Evolutionary conservation across 148 eudicot species (phyloP), one percentile per base, ranked within the genome.

Genomic region (Beta vulgaris): DNA sequence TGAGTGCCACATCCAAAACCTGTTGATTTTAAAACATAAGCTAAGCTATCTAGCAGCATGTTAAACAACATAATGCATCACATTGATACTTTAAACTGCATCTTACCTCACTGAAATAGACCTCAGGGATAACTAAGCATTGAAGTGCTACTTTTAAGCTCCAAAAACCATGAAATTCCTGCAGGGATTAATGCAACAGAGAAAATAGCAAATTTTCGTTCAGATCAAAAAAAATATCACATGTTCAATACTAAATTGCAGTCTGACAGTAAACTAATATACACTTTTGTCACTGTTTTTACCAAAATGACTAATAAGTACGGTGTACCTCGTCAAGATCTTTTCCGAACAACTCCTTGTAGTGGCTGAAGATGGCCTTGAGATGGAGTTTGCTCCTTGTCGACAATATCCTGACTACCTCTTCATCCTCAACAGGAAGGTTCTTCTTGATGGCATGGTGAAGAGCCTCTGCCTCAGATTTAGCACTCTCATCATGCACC

Each of bases 351-450:
- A 89, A 74, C 65, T 88, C 98, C 78, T 89, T 91, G 87, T 88
- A 93, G 66, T 89, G 89, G 46, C 76, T 76, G 79, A 60, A 86
- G 6, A 93, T 46, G 3, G 93, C 76, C 72, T 84, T 77, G 15
- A 93, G 79, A 75, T 93, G 91, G 51, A 71, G 86, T 76, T 89
- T 93, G 85, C 98, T 91, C 82, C 96, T 91, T 5, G 97, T 91
- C 19, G 93, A 81, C 55, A 93, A 48, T 25, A 91, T 89, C 66
- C 82, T 82, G 80, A 88, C 87, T 36, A 91, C 84, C 60, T 83
- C 98, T 36, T 87, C 96, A 48, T 85, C 87, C 49, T 83, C 88
- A 3, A 82, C 40, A 0, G 81, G 79, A 13, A 69, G 71, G 75
- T 71, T 80, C 73, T 78, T 83, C 74, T 75, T 87, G 39, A 89